Percentiles rank a stretch among this genome's conserved stretches.
Evolutionary conservation across 2,329 filamentous ascomycete genomes (phyloP).

Genomic region (Nakataea oryzae): DNA sequence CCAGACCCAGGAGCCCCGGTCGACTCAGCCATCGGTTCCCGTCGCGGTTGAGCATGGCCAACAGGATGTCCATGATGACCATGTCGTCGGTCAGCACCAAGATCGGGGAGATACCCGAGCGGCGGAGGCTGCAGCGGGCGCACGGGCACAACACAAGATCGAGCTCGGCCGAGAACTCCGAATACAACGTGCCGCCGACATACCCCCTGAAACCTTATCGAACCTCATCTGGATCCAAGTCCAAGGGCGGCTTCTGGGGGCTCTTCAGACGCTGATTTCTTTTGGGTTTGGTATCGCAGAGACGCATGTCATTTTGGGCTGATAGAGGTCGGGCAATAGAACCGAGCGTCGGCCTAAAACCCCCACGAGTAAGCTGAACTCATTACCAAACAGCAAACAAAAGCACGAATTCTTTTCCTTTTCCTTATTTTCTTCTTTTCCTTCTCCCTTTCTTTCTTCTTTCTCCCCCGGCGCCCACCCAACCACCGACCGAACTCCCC

Average conservation of each 20-base stretch:
- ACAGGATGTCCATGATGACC: slow-evolving; percentile 19
- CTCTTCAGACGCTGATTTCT: slow-evolving; percentile 11
- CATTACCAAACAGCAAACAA: background rate
- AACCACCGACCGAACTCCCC: background rate
- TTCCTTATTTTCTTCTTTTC: no score
- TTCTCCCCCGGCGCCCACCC: background rate
- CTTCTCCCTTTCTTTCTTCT: no score
- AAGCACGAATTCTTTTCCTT: background rate
- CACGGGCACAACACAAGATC: slow-evolving; percentile 5
- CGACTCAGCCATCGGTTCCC: background rate
- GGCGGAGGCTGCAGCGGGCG: slow-evolving; percentile 13
- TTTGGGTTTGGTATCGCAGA: background rate
- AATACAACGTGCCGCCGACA: slow-evolving; percentile 18
- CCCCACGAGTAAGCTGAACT: background rate
- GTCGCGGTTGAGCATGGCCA: slow-evolving; percentile 4
- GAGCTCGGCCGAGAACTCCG: slow-evolving; percentile 7
- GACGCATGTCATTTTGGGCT: background rate
- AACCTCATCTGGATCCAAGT: slow-evolving; percentile 8
- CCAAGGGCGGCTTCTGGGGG: slow-evolving; percentile 16
- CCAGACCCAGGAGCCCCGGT: background rate
- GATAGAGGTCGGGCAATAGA: background rate
- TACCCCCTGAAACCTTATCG: slow-evolving; percentile 21
- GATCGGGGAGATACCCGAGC: slow-evolving; percentile 22
- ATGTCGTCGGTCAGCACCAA: slow-evolving; percentile 22
- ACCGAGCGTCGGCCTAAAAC: background rate